Percentiles rank a stretch among this genome's conserved stretches.
These are phyloP conservation scores for Carallia brachiata DNA, from an alignment of 345 rosid genomes.

Conservation along the genomic window DNA sequence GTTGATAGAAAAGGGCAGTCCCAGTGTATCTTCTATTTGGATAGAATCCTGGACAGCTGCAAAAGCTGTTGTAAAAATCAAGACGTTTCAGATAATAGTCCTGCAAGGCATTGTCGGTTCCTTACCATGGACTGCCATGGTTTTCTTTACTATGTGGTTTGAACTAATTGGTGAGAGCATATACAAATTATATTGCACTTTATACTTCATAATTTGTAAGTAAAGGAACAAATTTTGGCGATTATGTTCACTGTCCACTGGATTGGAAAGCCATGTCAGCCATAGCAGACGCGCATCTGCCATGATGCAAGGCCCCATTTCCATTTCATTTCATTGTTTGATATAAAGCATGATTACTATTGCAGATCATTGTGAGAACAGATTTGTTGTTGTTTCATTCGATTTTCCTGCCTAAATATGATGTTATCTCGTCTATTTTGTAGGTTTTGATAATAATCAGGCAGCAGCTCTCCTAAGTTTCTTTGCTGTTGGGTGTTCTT, in stretches of 20 bases:
- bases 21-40: slow-evolving; percentile 55
- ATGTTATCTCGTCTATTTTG: slow-evolving; percentile 2
- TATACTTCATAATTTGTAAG: neutral
- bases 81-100: slow-evolving; percentile 84
- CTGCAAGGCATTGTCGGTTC: slow-evolving; percentile 88
- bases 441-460: slow-evolving; percentile 77
- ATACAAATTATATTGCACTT: neutral
- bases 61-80: slow-evolving; percentile 69
- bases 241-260: neutral
- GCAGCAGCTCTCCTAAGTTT: slow-evolving; percentile 77
- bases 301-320: too few species aligned
- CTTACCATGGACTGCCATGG: slow-evolving; percentile 96
- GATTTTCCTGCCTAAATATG: neutral
- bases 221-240: neutral
- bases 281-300: too few species aligned
- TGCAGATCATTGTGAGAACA: neutral
- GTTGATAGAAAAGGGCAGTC: slow-evolving; percentile 41
- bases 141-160: slow-evolving; percentile 96
- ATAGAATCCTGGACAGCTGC: slow-evolving; percentile 64
- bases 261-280: neutral
- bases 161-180: slow-evolving; percentile 68
- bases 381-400: neutral
- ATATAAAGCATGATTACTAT: neutral
- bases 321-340: neutral
- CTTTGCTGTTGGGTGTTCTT: slow-evolving; percentile 74